A percentile compares a stretch with the other conserved stretches of the same genome.
These are phyloP conservation scores for Herpotrichia juniperi DNA, from an alignment of 2,329 filamentous ascomycete species.

Conservation along the genomic window DNA sequence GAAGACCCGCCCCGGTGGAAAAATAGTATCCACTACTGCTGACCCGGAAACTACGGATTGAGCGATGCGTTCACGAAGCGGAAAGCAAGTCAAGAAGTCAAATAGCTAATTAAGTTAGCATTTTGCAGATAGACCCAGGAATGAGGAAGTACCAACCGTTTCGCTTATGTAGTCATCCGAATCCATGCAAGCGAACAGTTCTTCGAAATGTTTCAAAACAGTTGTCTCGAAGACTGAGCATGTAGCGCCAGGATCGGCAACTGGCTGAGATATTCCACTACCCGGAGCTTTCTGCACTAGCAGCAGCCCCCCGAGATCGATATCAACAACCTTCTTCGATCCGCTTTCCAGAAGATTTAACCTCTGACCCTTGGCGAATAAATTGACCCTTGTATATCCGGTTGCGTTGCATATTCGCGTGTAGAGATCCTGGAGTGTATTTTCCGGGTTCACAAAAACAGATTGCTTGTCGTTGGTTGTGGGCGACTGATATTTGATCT, in stretches of 20 bases:
- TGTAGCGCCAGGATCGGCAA: conserved; percentile 22
- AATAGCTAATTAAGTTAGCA: conserved; percentile 33
- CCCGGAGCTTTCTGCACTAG: conserved; percentile 39
- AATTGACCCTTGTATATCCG: conserved; percentile 75
- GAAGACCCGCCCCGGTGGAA: conserved; percentile 42
- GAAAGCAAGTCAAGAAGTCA: conserved; percentile 42
- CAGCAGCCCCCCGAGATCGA: conserved; percentile 30
- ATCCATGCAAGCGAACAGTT: conserved; percentile 80
- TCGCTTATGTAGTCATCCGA: conserved; percentile 63
- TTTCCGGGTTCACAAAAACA: conserved; percentile 70
- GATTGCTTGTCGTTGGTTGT: conserved; percentile 64
- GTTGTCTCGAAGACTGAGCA: conserved; percentile 72
- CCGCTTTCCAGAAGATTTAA: conserved; percentile 66
- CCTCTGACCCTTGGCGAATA: conserved; percentile 73
- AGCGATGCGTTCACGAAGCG: conserved; percentile 33
- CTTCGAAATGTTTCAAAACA: conserved; percentile 80
- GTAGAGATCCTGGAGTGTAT: conserved; percentile 73
- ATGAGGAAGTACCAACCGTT: conserved; percentile 21
- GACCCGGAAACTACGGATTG: conserved; percentile 31
- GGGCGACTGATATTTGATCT: conserved; percentile 75
- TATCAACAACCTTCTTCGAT: conserved; percentile 66
- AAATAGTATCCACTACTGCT: conserved; percentile 29
- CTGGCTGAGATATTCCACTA: conserved; percentile 28
- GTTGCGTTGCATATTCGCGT: conserved; percentile 71
- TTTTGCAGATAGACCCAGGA: neutral